Conservation (phyloP, 257 asterid genomes). For the Striga asiatica region DNA sequence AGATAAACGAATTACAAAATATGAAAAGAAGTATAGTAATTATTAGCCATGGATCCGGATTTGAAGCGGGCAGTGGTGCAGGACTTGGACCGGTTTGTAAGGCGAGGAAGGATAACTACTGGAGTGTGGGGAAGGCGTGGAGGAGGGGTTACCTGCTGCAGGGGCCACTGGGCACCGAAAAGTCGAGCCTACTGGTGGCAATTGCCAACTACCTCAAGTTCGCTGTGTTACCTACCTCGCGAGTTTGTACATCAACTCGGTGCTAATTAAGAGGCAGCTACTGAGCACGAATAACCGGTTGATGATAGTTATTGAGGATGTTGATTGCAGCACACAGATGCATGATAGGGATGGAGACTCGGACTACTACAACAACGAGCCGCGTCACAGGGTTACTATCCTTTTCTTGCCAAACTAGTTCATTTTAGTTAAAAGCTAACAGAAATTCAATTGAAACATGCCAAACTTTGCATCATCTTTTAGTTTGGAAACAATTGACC, state of each 20-base stretch:
- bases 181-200: constrained; percentile 54
- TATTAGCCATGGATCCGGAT: constrained; percentile 41
- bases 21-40: too few species aligned
- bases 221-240: constrained; percentile 51
- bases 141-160: constrained; percentile 53
- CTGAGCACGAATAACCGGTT: constrained; percentile 41
- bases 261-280: constrained; percentile 39
- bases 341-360: constrained; percentile 27
- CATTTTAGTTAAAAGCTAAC: too few species aligned
- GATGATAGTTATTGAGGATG: constrained; percentile 59
- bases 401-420: too few species aligned
- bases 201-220: constrained; percentile 52
- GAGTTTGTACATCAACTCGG: constrained; percentile 29
- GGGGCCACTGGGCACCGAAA: constrained; percentile 67
- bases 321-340: constrained; percentile 42
- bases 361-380: not conserved
- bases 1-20: too few species aligned
- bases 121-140: constrained; percentile 64
- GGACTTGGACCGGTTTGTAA: constrained; percentile 47
- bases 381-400: not conserved
- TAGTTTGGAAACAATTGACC: too few species aligned
- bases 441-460: too few species aligned
- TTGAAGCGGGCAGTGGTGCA: constrained; percentile 23
- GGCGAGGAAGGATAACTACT: constrained; percentile 44
- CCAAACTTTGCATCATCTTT: too few species aligned